phyloP scores from a whole-genome alignment of 129 eudicot species.

The Artemisia annua region DNA sequence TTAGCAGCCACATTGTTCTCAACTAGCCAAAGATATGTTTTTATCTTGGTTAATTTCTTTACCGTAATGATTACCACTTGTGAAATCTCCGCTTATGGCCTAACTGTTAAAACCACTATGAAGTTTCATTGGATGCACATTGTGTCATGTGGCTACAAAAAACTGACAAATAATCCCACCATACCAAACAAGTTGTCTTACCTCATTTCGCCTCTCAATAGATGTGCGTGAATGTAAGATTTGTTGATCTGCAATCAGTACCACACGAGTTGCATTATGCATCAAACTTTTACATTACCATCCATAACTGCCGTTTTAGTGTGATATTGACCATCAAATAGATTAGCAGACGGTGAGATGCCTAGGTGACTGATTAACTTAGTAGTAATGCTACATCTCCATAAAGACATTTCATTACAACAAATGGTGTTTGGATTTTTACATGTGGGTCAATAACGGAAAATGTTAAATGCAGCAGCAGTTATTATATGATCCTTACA shows the following conservation, averaged over 20 bases:
- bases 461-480: too few relatives aligned
- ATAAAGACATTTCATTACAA: too few relatives aligned
- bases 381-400: too few relatives aligned
- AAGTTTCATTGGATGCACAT: slow-evolving; percentile 12
- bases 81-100: slow-evolving; percentile 9
- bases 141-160: slow-evolving; percentile 17
- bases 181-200: slow-evolving; percentile 15
- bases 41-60: slow-evolving; percentile 25
- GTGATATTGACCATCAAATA: too few relatives aligned
- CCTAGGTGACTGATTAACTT: too few relatives aligned
- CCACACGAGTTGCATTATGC: background rate
- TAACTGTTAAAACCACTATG: slow-evolving; percentile 23
- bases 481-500: background rate
- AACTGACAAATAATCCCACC: slow-evolving; percentile 16
- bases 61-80: slow-evolving; percentile 18
- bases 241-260: too few relatives aligned
- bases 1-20: slow-evolving; percentile 17
- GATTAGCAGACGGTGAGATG: too few relatives aligned
- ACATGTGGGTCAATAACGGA: too few relatives aligned
- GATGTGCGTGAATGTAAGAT: too few relatives aligned
- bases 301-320: background rate
- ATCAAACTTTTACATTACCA: too few relatives aligned
- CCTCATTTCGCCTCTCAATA: background rate
- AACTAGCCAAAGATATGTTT: background rate
- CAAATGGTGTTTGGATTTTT: too few relatives aligned